A percentile compares a stretch with the other conserved stretches of the same genome.
These are phyloP conservation scores for Aureobasidium sp. DNA, from an alignment of 2,329 filamentous ascomycete species.

Conservation along the genomic window DNA sequence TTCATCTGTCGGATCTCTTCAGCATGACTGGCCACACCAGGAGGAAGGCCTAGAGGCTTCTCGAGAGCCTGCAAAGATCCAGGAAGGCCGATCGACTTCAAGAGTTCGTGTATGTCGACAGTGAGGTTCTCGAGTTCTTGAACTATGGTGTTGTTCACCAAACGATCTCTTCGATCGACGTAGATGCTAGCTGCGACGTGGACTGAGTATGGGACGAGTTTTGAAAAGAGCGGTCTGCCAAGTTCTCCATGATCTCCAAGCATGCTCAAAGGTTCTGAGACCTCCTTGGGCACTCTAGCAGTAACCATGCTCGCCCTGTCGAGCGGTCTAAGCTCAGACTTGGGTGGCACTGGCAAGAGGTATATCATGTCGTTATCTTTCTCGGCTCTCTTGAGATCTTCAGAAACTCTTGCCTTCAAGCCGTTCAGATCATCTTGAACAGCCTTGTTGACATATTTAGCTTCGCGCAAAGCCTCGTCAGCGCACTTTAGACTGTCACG, in stretches of 20 bases:
- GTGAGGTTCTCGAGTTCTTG: conserved; percentile 76
- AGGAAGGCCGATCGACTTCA: conserved; percentile 78
- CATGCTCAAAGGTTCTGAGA: conserved; percentile 69
- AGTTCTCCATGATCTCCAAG: conserved; percentile 74
- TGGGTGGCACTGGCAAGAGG: conserved; percentile 73
- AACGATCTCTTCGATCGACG: conserved; percentile 78
- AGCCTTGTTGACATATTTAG: conserved; percentile 68
- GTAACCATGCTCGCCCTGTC: conserved; percentile 86
- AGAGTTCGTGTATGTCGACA: conserved; percentile 64
- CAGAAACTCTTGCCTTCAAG: conserved; percentile 71
- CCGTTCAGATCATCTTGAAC: conserved; percentile 76
- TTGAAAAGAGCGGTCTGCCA: conserved; percentile 77
- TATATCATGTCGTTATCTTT: conserved; percentile 98
- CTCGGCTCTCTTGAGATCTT: conserved; percentile 85
- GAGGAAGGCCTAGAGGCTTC: conserved; percentile 84
- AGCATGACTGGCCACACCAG: conserved; percentile 76
- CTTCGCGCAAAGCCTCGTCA: conserved; percentile 78
- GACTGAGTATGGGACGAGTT: conserved; percentile 89
- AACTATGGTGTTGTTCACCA: conserved; percentile 82
- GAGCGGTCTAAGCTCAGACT: conserved; percentile 76
- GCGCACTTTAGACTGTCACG: conserved; percentile 75
- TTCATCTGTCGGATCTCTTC: conserved; percentile 92
- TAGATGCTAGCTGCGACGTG: conserved; percentile 95
- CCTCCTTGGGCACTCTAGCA: conserved; percentile 68
- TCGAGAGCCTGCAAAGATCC: conserved; percentile 91